phyloP scores from a whole-genome alignment of 2,329 filamentous ascomycete species.

The Beauveria varroae region DNA sequence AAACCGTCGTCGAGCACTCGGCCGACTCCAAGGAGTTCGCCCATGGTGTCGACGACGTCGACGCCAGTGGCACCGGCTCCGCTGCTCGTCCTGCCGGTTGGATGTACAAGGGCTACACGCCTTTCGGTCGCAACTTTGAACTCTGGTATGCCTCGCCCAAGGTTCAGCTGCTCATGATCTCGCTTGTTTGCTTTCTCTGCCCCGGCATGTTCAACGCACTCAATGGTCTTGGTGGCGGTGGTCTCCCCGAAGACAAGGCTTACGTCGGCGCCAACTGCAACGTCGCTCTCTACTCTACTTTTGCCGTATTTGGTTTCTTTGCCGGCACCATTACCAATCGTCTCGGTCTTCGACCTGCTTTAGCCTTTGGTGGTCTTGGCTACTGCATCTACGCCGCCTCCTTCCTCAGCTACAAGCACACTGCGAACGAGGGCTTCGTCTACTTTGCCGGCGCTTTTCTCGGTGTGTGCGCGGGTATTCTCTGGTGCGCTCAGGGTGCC shows the following conservation, averaged over 20 bases:
- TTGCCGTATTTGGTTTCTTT: constrained; percentile 60
- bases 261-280: constrained; percentile 37
- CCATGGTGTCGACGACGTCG: neutral
- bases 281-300: constrained; percentile 64
- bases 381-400: constrained; percentile 68
- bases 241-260: constrained; percentile 28
- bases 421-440: constrained; percentile 58
- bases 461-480: constrained; percentile 68
- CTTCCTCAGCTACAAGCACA: constrained; percentile 66
- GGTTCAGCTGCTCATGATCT: constrained; percentile 63
- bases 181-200: constrained; percentile 50
- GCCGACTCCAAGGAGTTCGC: constrained; percentile 7
- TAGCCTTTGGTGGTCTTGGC: constrained; percentile 66
- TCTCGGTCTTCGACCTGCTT: constrained; percentile 59
- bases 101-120: constrained; percentile 57
- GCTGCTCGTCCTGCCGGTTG: constrained; percentile 43
- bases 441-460: constrained; percentile 71
- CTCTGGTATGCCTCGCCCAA: constrained; percentile 69
- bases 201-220: constrained; percentile 68
- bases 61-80: neutral
- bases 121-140: constrained; percentile 39
- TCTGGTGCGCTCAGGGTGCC: constrained; percentile 77
- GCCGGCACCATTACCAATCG: constrained; percentile 73
- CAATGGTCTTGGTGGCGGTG: constrained; percentile 57
- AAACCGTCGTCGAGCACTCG: constrained; percentile 7